Percentiles rank a stretch among this genome's conserved stretches.
Evolutionary conservation across 108 stramenopile species (phyloP).

Genomic region (Skeletonema marinoi): DNA sequence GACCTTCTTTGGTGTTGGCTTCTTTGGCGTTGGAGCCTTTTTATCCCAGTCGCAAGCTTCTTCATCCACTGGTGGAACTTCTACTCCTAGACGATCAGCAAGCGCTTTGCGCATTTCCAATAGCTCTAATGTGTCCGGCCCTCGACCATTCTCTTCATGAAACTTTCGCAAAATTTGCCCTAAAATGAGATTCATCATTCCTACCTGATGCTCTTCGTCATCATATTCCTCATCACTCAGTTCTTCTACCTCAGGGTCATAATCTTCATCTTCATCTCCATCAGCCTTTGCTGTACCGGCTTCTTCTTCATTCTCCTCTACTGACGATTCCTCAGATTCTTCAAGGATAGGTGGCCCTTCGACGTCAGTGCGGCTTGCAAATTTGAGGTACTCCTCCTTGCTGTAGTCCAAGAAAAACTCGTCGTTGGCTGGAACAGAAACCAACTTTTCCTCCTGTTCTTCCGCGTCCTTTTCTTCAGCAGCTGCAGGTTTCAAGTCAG

Average conservation of each 20-base stretch:
- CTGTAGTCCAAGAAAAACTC: conserved; percentile 91
- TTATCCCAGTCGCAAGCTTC: conserved; percentile 52
- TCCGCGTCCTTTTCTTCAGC: conserved; percentile 14
- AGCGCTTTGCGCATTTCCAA: conserved; percentile 75
- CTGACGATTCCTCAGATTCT: conserved; percentile 31
- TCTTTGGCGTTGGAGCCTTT: conserved; percentile 29
- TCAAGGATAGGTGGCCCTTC: conserved; percentile 28
- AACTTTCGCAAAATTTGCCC: conserved; percentile 75
- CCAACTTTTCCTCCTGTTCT: conserved; percentile 2
- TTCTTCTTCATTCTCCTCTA: conserved; percentile 56
- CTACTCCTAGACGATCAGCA: conserved; percentile 75
- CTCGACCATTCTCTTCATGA: conserved; percentile 83
- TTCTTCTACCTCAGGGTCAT: conserved; percentile 33
- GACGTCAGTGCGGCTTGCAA: conserved; percentile 84
- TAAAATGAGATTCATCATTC: conserved; percentile 87
- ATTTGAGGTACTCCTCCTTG: conserved; percentile 67
- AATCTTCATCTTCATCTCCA: conserved; percentile 46
- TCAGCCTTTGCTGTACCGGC: conserved; percentile 22
- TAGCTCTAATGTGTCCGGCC: conserved; percentile 79
- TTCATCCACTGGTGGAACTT: conserved; percentile 60
- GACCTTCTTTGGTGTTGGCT: conserved; percentile 32
- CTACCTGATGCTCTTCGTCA: conserved; percentile 53
- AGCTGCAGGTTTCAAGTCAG: conserved; percentile 3
- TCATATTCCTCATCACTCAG: conserved; percentile 65
- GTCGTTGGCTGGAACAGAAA: conserved; percentile 56